phyloP scores from a whole-genome alignment of 495 filamentous ascomycete genomes.

The Patellaria atrata region DNA sequence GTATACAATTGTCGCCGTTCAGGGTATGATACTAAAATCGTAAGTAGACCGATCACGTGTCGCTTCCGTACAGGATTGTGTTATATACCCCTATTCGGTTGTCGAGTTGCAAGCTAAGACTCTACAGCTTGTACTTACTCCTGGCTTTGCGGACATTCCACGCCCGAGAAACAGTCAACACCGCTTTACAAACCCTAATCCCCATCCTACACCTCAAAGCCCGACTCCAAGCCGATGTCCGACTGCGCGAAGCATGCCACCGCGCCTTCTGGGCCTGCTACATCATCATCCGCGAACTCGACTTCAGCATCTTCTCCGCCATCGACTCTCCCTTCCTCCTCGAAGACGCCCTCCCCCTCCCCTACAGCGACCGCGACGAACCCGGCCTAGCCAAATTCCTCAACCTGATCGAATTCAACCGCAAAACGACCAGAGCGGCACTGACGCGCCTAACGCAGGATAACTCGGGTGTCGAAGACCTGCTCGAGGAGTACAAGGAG shows the following conservation, averaged over 20 bases:
- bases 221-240: neutral
- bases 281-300: neutral
- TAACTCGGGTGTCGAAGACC: neutral
- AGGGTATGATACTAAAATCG: neutral
- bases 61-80: no score
- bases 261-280: constrained; percentile 2
- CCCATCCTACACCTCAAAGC: neutral
- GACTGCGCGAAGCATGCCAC: neutral
- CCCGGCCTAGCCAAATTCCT: constrained; percentile 1
- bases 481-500: neutral
- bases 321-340: neutral
- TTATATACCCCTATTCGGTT: neutral
- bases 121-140: constrained; percentile 1
- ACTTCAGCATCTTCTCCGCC: neutral
- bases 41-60: neutral
- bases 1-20: neutral
- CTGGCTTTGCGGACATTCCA: neutral
- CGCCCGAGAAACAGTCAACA: neutral
- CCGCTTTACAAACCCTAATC: neutral
- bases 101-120: neutral
- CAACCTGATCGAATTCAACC: neutral
- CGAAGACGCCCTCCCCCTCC: constrained; percentile 1
- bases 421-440: neutral
- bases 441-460: neutral
- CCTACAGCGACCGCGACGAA: neutral